Conservation (phyloP, 257 asterid genomes). For the Cinchona pubescens region DNA sequence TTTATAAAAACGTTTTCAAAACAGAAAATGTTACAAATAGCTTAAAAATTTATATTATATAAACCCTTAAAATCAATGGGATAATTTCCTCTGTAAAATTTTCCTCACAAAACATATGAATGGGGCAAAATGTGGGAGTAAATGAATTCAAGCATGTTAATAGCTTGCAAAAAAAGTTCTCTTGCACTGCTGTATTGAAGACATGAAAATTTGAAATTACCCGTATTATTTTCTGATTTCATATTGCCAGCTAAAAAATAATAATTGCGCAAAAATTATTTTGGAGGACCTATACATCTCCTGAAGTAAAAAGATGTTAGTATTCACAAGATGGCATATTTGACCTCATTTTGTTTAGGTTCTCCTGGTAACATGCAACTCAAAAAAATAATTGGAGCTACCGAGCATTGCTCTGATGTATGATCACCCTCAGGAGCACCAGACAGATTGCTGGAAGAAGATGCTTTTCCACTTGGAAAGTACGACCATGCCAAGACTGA, state of each 20-base stretch:
- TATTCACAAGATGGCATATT: conserved; percentile 41
- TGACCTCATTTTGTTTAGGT: conserved; percentile 36
- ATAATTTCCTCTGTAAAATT: too few species aligned
- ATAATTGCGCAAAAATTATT: conserved; percentile 6
- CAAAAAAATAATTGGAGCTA: conserved; percentile 26
- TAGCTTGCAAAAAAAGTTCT: too few species aligned
- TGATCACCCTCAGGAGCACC: conserved; percentile 32
- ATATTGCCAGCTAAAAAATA: conserved; percentile 26
- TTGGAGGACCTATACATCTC: conserved; percentile 35
- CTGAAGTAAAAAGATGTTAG: conserved; percentile 24
- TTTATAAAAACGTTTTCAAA: too few species aligned
- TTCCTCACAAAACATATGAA: not conserved
- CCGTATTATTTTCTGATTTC: conserved; percentile 6
- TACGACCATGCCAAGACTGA: conserved; percentile 62
- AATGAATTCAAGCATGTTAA: too few species aligned
- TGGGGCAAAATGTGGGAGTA: not conserved
- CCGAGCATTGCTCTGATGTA: conserved; percentile 27
- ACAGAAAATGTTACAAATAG: too few species aligned
- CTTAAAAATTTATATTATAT: too few species aligned
- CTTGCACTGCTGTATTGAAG: not conserved
- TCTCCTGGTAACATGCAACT: conserved; percentile 22
- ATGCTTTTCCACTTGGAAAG: conserved; percentile 51
- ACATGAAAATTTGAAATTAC: not conserved
- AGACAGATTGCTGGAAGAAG: conserved; percentile 33
- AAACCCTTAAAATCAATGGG: too few species aligned